phyloP scores from a whole-genome alignment of 2,329 filamentous ascomycete genomes.

The Bretziella fagacearum region DNA sequence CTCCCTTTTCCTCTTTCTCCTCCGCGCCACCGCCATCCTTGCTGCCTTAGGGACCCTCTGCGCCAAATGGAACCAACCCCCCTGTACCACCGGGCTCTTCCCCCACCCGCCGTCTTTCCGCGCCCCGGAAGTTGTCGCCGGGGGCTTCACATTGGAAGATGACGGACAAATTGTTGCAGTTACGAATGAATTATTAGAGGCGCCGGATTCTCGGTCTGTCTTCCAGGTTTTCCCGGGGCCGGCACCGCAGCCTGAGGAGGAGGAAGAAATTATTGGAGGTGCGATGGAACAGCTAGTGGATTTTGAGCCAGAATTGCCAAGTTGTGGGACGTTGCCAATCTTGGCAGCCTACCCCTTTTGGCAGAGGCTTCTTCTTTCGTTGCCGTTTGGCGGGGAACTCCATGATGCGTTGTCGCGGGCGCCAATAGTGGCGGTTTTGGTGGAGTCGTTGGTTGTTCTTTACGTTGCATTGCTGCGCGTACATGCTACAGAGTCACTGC shows the following conservation, averaged over 20 bases:
- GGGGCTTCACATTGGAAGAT: neutral
- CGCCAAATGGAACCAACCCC: constrained; percentile 27
- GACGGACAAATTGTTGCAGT: neutral
- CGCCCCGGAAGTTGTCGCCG: neutral
- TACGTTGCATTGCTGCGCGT: constrained; percentile 31
- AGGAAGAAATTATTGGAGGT: no score
- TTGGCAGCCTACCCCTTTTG: no score
- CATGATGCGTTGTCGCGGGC: constrained; percentile 20
- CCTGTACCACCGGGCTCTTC: constrained; percentile 9
- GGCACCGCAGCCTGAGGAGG: constrained; percentile 15
- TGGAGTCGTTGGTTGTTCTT: constrained; percentile 21
- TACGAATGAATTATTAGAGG: no score
- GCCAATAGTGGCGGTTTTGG: constrained; percentile 26
- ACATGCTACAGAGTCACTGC: constrained; percentile 59
- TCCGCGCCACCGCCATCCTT: constrained; percentile 27
- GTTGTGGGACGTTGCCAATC: constrained; percentile 18
- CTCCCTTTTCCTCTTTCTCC: constrained; percentile 26
- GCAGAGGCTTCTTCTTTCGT: constrained; percentile 22
- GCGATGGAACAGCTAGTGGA: no score
- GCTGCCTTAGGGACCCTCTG: constrained; percentile 33
- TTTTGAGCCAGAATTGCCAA: constrained; percentile 15
- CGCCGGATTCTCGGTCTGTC: neutral
- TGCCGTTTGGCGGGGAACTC: constrained; percentile 25
- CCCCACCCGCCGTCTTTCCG: neutral
- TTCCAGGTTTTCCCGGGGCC: constrained; percentile 11